A percentile compares a stretch with the other conserved stretches of the same genome.
phyloP scores from a whole-genome alignment of 192 early-diverging fungal genomes.

The Linderina pennispora region DNA sequence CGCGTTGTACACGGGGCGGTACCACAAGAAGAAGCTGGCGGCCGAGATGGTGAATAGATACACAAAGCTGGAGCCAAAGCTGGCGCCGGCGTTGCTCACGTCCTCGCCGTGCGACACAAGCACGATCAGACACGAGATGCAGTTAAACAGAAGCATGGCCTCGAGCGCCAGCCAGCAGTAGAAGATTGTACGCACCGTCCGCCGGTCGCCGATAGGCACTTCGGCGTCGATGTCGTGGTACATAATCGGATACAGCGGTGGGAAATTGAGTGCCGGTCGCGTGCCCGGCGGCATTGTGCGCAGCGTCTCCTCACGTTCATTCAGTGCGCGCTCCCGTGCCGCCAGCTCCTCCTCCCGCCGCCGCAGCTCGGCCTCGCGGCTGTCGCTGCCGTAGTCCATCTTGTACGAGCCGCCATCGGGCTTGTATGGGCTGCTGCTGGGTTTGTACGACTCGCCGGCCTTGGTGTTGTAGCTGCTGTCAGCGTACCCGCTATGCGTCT shows the following conservation, averaged over 20 bases:
- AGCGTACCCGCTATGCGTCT: conserved; percentile 5
- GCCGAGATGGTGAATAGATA: conserved; percentile 70
- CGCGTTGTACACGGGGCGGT: conserved; percentile 82
- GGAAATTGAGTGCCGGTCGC: conserved; percentile 74
- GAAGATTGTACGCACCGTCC: conserved; percentile 63
- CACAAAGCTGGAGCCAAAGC: conserved; percentile 71
- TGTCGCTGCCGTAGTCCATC: conserved; percentile 25
- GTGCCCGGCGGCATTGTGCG: conserved; percentile 47
- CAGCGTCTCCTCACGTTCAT: conserved; percentile 57
- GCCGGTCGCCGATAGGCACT: conserved; percentile 59
- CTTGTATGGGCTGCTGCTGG: conserved; percentile 15
- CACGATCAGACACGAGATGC: conserved; percentile 68
- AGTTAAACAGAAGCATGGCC: conserved; percentile 67
- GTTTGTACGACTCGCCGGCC: conserved; percentile 14
- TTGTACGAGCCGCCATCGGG: conserved; percentile 7
- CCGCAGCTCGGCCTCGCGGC: conserved; percentile 65
- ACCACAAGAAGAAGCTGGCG: conserved; percentile 80
- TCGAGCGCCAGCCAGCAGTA: conserved; percentile 69
- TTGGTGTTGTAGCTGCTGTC: conserved; percentile 7
- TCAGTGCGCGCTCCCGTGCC: conserved; percentile 64
- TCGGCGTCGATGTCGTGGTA: conserved; percentile 73
- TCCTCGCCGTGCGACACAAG: conserved; percentile 57
- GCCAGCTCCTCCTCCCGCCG: conserved; percentile 72
- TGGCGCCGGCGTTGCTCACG: conserved; percentile 62
- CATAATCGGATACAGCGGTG: conserved; percentile 76